Conservation (phyloP, 208 protist genomes). For the Tritrichomonas foetus region DNA sequence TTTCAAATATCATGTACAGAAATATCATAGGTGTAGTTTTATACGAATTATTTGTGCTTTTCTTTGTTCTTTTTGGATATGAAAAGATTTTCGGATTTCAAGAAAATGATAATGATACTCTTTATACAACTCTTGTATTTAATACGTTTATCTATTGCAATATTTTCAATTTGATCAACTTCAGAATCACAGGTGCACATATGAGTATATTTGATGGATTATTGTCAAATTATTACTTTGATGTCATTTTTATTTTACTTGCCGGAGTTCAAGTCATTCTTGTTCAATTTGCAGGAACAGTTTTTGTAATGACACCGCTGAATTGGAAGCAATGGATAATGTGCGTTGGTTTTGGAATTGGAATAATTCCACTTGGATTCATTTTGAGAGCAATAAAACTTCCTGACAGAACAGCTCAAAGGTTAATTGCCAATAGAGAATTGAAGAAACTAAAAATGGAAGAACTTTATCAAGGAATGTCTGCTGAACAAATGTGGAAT, state of each 20-base stretch:
- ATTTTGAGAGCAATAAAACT: background rate
- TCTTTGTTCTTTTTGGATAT: slow-evolving; percentile 56
- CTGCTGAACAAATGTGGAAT: background rate
- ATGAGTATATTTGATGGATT: background rate
- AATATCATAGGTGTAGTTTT: slow-evolving; percentile 63
- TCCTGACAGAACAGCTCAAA: background rate
- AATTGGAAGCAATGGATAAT: background rate
- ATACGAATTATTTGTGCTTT: slow-evolving; percentile 66
- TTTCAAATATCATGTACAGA: slow-evolving; percentile 71
- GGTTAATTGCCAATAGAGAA: background rate
- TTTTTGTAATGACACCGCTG: background rate
- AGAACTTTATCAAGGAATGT: background rate
- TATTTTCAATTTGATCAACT: slow-evolving; percentile 52
- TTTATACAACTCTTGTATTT: slow-evolving; percentile 45
- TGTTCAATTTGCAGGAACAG: background rate
- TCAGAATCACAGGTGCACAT: background rate
- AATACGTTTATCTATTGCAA: slow-evolving; percentile 54
- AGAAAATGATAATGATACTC: background rate
- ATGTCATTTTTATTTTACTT: background rate
- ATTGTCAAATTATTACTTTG: background rate
- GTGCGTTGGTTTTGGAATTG: background rate
- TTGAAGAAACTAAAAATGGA: background rate
- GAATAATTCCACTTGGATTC: background rate
- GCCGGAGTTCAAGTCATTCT: background rate
- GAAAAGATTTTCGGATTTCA: background rate